Conservation (phyloP, 345 rosid species). For the Linum tenue region DNA sequence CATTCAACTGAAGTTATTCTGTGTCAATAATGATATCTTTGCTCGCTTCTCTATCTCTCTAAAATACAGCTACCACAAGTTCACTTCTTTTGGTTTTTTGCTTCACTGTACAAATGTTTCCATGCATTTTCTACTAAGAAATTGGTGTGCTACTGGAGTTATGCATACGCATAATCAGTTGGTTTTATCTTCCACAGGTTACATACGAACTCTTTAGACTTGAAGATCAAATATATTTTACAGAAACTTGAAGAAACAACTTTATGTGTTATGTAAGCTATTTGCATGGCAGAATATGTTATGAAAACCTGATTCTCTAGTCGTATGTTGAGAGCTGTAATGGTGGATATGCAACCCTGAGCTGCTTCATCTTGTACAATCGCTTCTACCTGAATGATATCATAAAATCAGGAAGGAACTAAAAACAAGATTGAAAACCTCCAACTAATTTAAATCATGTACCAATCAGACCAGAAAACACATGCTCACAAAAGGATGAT, state of each 20-base stretch:
- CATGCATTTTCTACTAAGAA: too few species aligned
- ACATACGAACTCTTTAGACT: too few species aligned
- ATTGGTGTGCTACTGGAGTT: too few species aligned
- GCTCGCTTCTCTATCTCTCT: too few species aligned
- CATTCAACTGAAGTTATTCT: too few species aligned
- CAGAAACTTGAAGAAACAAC: neutral
- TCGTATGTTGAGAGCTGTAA: conserved; percentile 61
- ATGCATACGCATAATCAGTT: too few species aligned
- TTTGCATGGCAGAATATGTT: neutral
- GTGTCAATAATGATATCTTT: too few species aligned
- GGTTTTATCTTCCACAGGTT: too few species aligned
- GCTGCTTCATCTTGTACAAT: conserved; percentile 63
- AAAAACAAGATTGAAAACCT: conserved; percentile 6
- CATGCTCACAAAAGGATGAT: neutral
- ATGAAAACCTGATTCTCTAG: conserved; percentile 64
- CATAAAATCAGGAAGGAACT: conserved; percentile 4
- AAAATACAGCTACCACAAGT: too few species aligned
- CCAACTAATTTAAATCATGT: neutral
- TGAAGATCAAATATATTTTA: too few species aligned
- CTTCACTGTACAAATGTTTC: too few species aligned
- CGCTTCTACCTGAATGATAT: conserved; percentile 55
- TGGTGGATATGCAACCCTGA: conserved; percentile 55
- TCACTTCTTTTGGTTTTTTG: too few species aligned
- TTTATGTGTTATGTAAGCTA: neutral
- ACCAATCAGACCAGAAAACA: neutral